phyloP scores from a whole-genome alignment of 345 rosid genomes.

The Geranium brycei region DNA sequence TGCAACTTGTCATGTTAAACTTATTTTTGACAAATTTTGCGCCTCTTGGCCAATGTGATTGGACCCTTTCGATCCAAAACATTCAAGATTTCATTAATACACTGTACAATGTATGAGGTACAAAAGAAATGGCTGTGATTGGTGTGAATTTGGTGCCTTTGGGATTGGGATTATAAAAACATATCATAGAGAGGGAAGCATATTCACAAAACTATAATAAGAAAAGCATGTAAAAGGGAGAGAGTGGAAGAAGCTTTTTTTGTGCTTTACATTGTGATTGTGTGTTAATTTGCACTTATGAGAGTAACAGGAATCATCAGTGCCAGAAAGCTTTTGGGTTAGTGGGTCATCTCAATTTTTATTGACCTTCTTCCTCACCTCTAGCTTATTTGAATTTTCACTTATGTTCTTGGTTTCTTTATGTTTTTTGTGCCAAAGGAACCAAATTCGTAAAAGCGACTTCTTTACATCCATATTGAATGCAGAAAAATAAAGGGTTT shows the following conservation, averaged over 20 bases:
- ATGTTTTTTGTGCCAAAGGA: neutral
- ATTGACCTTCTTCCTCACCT: constrained; percentile 30
- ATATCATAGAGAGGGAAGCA: constrained; percentile 12
- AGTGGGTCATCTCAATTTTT: constrained; percentile 23
- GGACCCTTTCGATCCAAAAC: neutral
- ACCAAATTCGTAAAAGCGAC: neutral
- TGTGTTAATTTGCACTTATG: constrained; percentile 21
- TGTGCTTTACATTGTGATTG: constrained; percentile 15
- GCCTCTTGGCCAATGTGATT: neutral
- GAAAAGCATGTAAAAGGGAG: constrained; percentile 9
- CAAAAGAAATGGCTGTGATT: constrained; percentile 3
- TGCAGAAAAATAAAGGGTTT: neutral
- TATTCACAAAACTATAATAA: constrained; percentile 17
- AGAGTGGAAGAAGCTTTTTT: constrained; percentile 11
- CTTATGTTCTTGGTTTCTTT: neutral
- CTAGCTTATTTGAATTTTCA: constrained; percentile 6
- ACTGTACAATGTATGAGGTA: constrained; percentile 3
- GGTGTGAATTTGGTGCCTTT: constrained; percentile 11
- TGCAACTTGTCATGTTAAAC: constrained; percentile 2
- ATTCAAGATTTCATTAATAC: neutral
- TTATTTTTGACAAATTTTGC: constrained; percentile 1
- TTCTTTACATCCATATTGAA: no score
- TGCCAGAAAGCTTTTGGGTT: constrained; percentile 4
- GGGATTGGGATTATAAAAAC: constrained; percentile 6
- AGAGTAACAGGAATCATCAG: constrained; percentile 10